Conservation (phyloP, 2,329 filamentous ascomycete genomes). For the Pochonia chlamydosporia region DNA sequence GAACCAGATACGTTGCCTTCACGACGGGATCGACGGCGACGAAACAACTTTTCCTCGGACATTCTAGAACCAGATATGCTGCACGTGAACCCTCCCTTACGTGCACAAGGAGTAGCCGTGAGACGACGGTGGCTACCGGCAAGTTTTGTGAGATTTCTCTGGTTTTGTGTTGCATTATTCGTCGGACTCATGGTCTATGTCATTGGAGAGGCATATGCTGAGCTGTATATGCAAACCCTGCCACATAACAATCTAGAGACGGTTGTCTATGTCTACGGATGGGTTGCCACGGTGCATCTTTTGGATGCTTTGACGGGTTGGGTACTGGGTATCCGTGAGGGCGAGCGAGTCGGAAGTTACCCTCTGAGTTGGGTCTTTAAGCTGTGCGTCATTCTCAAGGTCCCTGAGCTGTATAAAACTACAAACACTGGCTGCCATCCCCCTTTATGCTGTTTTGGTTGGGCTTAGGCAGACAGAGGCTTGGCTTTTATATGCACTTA, state of each 20-base stretch:
- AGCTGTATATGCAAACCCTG: conserved; percentile 61
- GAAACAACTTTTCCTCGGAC: conserved; percentile 21
- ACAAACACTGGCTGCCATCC: neutral
- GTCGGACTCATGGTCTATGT: conserved; percentile 61
- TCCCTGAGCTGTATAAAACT: neutral
- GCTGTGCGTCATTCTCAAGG: conserved; percentile 39
- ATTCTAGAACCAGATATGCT: conserved; percentile 32
- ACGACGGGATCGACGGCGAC: conserved; percentile 27
- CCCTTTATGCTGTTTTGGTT: neutral
- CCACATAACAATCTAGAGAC: conserved; percentile 63
- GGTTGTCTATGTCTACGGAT: conserved; percentile 64
- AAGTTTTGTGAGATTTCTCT: conserved; percentile 63
- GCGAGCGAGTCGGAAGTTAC: conserved; percentile 62
- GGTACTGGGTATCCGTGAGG: conserved; percentile 60
- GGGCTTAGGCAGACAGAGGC: neutral
- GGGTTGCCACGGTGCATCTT: conserved; percentile 61
- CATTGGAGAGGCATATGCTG: conserved; percentile 63
- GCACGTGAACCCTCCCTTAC: conserved; percentile 17
- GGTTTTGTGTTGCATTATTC: conserved; percentile 60
- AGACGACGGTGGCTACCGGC: conserved; percentile 55
- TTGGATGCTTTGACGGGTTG: conserved; percentile 60
- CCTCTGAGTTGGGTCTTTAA: conserved; percentile 68
- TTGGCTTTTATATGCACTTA: neutral
- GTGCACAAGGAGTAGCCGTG: conserved; percentile 31
- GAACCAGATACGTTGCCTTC: conserved; percentile 42